Percentiles rank a stretch among this genome's conserved stretches.
These are phyloP conservation scores for Wickerhamiella occidentalis DNA, from an alignment of 805 yeast species.

Conservation along the genomic window DNA sequence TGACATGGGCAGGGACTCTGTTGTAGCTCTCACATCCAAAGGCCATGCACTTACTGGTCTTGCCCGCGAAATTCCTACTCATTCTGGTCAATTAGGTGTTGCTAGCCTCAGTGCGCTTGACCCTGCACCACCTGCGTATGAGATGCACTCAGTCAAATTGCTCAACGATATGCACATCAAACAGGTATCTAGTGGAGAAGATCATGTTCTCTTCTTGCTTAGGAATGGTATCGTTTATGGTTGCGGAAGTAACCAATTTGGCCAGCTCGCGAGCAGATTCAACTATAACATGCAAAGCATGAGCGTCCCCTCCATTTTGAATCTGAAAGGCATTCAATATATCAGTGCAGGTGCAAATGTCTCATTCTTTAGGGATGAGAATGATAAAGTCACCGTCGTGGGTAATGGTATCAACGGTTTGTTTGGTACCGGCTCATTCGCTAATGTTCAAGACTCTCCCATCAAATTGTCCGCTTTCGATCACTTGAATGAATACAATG, in stretches of 20 bases:
- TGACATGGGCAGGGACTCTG: slow-evolving; percentile 53
- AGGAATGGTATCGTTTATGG: slow-evolving; percentile 58
- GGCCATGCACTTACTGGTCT: slow-evolving; percentile 55
- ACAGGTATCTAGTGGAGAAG: slow-evolving; percentile 59
- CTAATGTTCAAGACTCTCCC: slow-evolving; percentile 65
- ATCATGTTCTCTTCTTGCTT: slow-evolving; percentile 64
- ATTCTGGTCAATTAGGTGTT: slow-evolving; percentile 72
- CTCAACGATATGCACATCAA: slow-evolving; percentile 42
- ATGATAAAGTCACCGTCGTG: slow-evolving; percentile 39
- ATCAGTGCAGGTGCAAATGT: slow-evolving; percentile 65
- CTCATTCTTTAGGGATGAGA: slow-evolving; percentile 34
- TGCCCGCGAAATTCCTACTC: slow-evolving; percentile 31
- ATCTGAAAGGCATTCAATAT: slow-evolving; percentile 28
- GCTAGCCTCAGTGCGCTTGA: slow-evolving; percentile 60
- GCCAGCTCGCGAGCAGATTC: slow-evolving; percentile 71
- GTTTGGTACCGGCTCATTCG: slow-evolving; percentile 63
- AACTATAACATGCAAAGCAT: slow-evolving; percentile 52
- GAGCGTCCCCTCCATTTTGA: slow-evolving; percentile 52
- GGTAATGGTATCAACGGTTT: slow-evolving; percentile 85
- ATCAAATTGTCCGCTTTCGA: slow-evolving; percentile 39
- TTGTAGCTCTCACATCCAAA: slow-evolving; percentile 45
- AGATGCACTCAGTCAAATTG: slow-evolving; percentile 43
- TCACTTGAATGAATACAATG: slow-evolving; percentile 45
- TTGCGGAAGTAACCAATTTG: slow-evolving; percentile 75
- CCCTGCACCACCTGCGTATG: slow-evolving; percentile 37